Evolutionary conservation across 441 rosid genomes (phyloP).

Genomic region (Erodium moschatum): DNA sequence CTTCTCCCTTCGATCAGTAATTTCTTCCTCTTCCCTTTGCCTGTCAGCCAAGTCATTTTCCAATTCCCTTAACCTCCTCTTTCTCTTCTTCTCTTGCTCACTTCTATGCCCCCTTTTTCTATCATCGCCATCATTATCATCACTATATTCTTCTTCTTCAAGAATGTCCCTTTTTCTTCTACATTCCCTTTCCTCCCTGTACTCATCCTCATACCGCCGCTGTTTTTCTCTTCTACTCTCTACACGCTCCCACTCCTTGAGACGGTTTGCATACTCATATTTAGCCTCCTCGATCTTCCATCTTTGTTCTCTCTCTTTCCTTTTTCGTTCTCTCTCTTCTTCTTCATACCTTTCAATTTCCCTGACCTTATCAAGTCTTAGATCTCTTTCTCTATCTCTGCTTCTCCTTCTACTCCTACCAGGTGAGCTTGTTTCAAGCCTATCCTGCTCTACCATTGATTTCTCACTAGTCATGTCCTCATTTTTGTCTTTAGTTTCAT

Average conservation of each 20-base stretch:
- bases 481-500: conserved; percentile 44
- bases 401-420: conserved; percentile 63
- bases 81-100: conserved; percentile 65
- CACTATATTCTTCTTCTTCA: conserved; percentile 49
- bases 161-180: conserved; percentile 75
- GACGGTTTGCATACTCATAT: conserved; percentile 75
- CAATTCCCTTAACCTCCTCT: conserved; percentile 63
- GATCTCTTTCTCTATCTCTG: conserved; percentile 59
- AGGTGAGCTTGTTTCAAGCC: conserved; percentile 71
- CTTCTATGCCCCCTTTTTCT: conserved; percentile 78
- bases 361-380: conserved; percentile 71
- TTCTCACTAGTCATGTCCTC: conserved; percentile 56
- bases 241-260: conserved; percentile 88
- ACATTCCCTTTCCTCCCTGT: conserved; percentile 80
- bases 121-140: conserved; percentile 45
- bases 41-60: conserved; percentile 77
- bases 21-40: conserved; percentile 73
- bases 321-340: conserved; percentile 69
- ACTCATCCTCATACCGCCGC: conserved; percentile 83
- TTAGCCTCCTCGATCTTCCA: conserved; percentile 84
- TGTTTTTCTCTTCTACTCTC: conserved; percentile 89
- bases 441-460: conserved; percentile 45
- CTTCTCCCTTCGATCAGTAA: conserved; percentile 55
- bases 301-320: conserved; percentile 90
- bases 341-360: conserved; percentile 82